These are phyloP conservation scores for Astragalus membranaceus DNA, from an alignment of 306 rosid species.

Conservation along the genomic window DNA sequence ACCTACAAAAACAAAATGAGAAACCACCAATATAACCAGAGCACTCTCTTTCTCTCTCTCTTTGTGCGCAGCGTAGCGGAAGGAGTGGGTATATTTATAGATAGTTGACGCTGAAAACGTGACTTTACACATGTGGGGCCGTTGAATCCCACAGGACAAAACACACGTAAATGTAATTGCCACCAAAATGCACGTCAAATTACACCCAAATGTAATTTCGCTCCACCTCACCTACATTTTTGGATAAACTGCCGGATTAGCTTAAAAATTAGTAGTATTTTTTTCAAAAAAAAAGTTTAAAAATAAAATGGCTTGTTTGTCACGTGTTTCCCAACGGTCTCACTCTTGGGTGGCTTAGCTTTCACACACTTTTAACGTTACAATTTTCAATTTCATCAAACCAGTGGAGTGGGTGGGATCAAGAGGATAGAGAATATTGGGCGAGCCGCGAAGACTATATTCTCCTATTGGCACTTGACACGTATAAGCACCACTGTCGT, in stretches of 20 bases:
- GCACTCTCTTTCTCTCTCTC: neutral
- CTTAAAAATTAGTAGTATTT: no score
- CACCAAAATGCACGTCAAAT: conserved; percentile 17
- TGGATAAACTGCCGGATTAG: conserved; percentile 20
- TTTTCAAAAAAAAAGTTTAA: no score
- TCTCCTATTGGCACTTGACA: conserved; percentile 8
- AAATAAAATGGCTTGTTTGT: neutral
- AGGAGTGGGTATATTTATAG: conserved; percentile 38
- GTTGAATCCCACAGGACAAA: conserved; percentile 24
- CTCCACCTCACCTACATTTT: conserved; percentile 18
- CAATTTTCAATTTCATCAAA: neutral
- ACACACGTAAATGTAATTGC: conserved; percentile 5
- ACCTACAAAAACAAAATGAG: conserved; percentile 16
- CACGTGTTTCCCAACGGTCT: conserved; percentile 43
- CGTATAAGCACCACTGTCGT: conserved; percentile 2
- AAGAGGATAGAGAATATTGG: neutral
- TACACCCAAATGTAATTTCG: conserved; percentile 16
- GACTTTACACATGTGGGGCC: conserved; percentile 34
- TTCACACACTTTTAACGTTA: conserved; percentile 6
- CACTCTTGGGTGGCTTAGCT: neutral
- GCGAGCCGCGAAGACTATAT: conserved; percentile 5
- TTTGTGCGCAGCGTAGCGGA: neutral
- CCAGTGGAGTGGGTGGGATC: neutral
- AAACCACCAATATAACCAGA: neutral
- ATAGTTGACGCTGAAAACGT: conserved; percentile 13